A percentile compares a stretch with the other conserved stretches of the same genome.
These are phyloP conservation scores for Paragyromitra xinjiangensis DNA, from an alignment of 495 filamentous ascomycete species.

Conservation along the genomic window DNA sequence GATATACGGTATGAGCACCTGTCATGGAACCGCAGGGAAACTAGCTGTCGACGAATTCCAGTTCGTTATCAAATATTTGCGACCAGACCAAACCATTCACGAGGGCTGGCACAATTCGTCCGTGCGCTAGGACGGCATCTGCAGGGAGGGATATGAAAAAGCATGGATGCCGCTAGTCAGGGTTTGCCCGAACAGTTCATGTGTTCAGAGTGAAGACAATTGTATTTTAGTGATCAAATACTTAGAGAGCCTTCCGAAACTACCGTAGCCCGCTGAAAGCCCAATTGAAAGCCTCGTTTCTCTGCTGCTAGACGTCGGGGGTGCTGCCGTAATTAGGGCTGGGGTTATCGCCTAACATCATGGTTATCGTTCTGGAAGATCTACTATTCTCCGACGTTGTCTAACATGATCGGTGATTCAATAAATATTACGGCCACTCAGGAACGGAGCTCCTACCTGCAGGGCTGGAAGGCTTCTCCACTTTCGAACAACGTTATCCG, in stretches of 20 bases:
- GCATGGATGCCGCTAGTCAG: background rate
- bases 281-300: background rate
- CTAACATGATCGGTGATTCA: conserved; percentile 12
- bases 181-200: background rate
- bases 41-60: background rate
- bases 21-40: background rate
- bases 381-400: conserved; percentile 1
- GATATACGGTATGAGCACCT: background rate
- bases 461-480: background rate
- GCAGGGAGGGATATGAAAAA: background rate
- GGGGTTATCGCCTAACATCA: background rate
- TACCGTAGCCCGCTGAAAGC: too few species aligned
- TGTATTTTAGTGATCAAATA: background rate
- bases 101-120: background rate
- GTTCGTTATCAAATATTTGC: background rate
- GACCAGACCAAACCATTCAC: background rate
- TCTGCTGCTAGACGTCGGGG: background rate
- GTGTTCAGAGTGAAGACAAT: background rate
- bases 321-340: background rate
- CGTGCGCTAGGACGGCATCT: background rate
- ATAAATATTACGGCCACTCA: background rate
- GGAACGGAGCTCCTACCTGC: background rate
- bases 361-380: background rate
- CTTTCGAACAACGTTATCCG: background rate
- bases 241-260: background rate